phyloP scores from a whole-genome alignment of 202 grass and related monocot genomes.

The Hordeum pubiflorum region DNA sequence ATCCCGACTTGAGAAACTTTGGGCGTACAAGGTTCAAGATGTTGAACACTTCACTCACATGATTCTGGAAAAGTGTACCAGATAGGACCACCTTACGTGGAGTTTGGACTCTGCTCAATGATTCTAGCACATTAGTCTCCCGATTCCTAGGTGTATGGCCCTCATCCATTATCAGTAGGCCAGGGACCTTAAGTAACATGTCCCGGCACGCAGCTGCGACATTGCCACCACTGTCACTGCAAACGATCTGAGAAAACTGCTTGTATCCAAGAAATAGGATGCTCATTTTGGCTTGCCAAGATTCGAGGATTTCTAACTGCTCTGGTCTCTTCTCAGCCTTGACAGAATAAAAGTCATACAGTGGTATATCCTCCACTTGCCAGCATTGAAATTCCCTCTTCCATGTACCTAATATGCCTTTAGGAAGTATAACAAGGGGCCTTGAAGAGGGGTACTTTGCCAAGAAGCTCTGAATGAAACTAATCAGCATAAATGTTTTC shows the following conservation, averaged over 20 bases:
- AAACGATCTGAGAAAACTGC: constrained; percentile 79
- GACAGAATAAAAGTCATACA: constrained; percentile 85
- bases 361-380: constrained; percentile 86
- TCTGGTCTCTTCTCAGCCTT: constrained; percentile 91
- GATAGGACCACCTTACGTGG: constrained; percentile 92
- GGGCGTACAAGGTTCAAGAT: constrained; percentile 93
- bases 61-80: constrained; percentile 95
- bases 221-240: constrained; percentile 36
- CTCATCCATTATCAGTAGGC: constrained; percentile 86
- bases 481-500: constrained; percentile 96
- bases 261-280: constrained; percentile 95
- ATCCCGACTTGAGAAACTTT: constrained; percentile 81
- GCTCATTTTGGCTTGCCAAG: constrained; percentile 76
- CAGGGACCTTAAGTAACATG: constrained; percentile 68
- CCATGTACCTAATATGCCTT: constrained; percentile 86
- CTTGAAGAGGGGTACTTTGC: constrained; percentile 79
- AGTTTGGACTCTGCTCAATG: constrained; percentile 82
- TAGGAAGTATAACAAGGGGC: constrained; percentile 82
- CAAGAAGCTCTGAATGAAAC: constrained; percentile 96
- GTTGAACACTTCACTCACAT: constrained; percentile 79
- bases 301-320: constrained; percentile 69
- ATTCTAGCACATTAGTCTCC: constrained; percentile 69
- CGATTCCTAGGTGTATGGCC: constrained; percentile 88
- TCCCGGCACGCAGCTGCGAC: constrained; percentile 67
- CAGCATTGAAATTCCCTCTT: constrained; percentile 74